Evolutionary conservation across 2,329 filamentous ascomycete genomes (phyloP).

Genomic region (Xylariaceae sp.): DNA sequence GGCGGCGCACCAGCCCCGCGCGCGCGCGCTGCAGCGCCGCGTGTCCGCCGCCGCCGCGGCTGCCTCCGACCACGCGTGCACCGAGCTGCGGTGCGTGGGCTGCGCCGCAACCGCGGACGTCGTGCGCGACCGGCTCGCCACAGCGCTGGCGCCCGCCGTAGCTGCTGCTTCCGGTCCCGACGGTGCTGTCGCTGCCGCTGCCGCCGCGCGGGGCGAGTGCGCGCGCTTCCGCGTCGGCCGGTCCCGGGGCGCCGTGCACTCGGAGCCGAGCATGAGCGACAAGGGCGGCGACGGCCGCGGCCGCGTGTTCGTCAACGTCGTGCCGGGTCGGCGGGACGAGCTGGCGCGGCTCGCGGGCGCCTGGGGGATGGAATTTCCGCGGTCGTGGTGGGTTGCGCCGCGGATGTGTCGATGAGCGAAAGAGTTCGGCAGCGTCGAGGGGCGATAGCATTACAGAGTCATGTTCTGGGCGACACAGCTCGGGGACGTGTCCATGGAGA

Average conservation of each 20-base stretch:
- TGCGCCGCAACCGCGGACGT: slow-evolving; percentile 34
- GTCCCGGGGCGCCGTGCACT: slow-evolving; percentile 34
- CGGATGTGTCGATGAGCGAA: slow-evolving; percentile 3
- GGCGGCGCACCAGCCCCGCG: slow-evolving; percentile 19
- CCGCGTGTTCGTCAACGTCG: slow-evolving; percentile 31
- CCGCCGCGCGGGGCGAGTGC: slow-evolving; percentile 25
- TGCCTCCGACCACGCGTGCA: slow-evolving; percentile 30
- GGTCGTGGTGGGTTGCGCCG: slow-evolving; percentile 10
- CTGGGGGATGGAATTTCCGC: slow-evolving; percentile 28
- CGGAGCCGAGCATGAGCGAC: slow-evolving; percentile 31
- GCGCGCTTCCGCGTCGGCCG: slow-evolving; percentile 35
- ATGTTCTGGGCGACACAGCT: too few relatives aligned
- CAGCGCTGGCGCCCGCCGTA: slow-evolving; percentile 17
- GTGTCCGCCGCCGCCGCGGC: slow-evolving; percentile 19
- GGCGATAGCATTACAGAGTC: too few relatives aligned
- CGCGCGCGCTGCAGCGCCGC: slow-evolving; percentile 24
- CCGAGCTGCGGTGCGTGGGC: slow-evolving; percentile 33
- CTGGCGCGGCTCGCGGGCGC: slow-evolving; percentile 22
- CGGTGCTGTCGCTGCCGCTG: slow-evolving; percentile 11
- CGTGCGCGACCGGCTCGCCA: slow-evolving; percentile 28
- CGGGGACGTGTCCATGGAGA: too few relatives aligned
- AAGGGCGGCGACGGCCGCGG: slow-evolving; percentile 11
- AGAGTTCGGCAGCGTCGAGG: background rate
- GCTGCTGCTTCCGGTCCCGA: background rate
- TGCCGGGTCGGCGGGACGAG: slow-evolving; percentile 28